These are phyloP conservation scores for Colletotrichum sp. DNA, from an alignment of 2,329 filamentous ascomycete genomes.

Conservation along the genomic window DNA sequence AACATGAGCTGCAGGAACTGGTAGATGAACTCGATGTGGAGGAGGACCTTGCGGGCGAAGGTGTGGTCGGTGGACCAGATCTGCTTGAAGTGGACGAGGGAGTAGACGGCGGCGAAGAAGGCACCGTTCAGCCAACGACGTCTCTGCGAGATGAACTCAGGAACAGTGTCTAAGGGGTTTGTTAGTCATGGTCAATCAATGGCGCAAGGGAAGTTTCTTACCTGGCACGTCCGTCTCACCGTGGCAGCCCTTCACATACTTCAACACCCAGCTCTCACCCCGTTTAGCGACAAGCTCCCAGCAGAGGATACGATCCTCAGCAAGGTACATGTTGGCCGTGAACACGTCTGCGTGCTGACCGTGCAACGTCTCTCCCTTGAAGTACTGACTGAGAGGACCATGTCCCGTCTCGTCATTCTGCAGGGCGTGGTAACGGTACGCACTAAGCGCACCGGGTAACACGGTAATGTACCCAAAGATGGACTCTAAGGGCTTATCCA, in stretches of 20 bases:
- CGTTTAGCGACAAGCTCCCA: slow-evolving; percentile 97
- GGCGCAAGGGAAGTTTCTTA: slow-evolving; percentile 50
- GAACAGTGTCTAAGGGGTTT: slow-evolving; percentile 73
- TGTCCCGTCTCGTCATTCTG: slow-evolving; percentile 97
- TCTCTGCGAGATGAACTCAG: slow-evolving; percentile 96
- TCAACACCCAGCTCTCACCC: slow-evolving; percentile 94
- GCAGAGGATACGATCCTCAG: slow-evolving; percentile 88
- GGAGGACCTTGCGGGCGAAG: slow-evolving; percentile 82
- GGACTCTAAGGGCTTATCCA: slow-evolving; percentile 96
- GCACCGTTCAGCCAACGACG: slow-evolving; percentile 97
- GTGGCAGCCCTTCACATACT: slow-evolving; percentile 95
- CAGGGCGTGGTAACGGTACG: slow-evolving; percentile 93
- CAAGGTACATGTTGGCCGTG: slow-evolving; percentile 94
- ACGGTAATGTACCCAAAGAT: slow-evolving; percentile 99
- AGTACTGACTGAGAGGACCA: slow-evolving; percentile 95
- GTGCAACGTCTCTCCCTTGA: slow-evolving; percentile 97
- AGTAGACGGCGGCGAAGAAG: slow-evolving; percentile 98
- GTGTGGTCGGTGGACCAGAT: slow-evolving; percentile 95
- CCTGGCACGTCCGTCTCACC: slow-evolving; percentile 98
- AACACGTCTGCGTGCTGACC: slow-evolving; percentile 97
- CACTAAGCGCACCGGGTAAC: slow-evolving; percentile 90
- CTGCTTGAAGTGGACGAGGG: slow-evolving; percentile 91
- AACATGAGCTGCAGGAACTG: slow-evolving; percentile 92
- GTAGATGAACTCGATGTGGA: slow-evolving; percentile 95
- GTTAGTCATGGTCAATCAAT: slow-evolving; percentile 18